phyloP scores from a whole-genome alignment of 495 filamentous ascomycete species.

The Evernia prunastri region DNA sequence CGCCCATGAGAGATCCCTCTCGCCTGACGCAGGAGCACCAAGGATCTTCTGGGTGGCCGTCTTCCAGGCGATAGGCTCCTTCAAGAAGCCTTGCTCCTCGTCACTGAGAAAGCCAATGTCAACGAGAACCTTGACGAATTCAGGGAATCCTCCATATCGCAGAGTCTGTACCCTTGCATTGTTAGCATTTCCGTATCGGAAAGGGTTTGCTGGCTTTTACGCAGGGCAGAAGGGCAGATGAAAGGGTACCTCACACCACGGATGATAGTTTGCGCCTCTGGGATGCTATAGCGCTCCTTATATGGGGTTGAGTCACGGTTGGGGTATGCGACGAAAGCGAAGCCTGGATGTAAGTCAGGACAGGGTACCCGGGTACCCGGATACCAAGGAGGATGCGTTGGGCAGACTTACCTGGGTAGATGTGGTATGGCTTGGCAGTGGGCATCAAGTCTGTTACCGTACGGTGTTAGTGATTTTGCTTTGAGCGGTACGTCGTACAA shows the following conservation, averaged over 20 bases:
- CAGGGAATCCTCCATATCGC: constrained; percentile 78
- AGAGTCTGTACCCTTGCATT: constrained; percentile 44
- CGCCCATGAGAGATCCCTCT: constrained; percentile 59
- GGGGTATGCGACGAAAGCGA: constrained; percentile 85
- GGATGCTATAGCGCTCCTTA: constrained; percentile 69
- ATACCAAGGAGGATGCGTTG: not conserved
- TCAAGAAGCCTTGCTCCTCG: constrained; percentile 53
- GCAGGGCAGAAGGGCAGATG: not conserved
- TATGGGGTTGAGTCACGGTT: constrained; percentile 87
- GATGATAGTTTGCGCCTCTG: constrained; percentile 40
- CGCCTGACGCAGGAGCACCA: constrained; percentile 47
- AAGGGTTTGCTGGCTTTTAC: not conserved
- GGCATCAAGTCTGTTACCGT: constrained; percentile 62
- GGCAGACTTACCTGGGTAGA: not conserved
- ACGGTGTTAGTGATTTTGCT: not conserved
- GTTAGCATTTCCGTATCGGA: not conserved
- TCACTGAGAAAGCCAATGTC: constrained; percentile 79
- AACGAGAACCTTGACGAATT: constrained; percentile 79
- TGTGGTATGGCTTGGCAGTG: constrained; percentile 69
- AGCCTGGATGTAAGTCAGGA: constrained; percentile 52
- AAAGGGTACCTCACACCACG: constrained; percentile 50
- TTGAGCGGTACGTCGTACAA: not conserved
- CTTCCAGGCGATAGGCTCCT: constrained; percentile 64
- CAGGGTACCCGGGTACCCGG: not conserved
- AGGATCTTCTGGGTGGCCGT: constrained; percentile 71